phyloP scores from a whole-genome alignment of 1,284 basidiomycete genomes.

The Dichomitus squalens region DNA sequence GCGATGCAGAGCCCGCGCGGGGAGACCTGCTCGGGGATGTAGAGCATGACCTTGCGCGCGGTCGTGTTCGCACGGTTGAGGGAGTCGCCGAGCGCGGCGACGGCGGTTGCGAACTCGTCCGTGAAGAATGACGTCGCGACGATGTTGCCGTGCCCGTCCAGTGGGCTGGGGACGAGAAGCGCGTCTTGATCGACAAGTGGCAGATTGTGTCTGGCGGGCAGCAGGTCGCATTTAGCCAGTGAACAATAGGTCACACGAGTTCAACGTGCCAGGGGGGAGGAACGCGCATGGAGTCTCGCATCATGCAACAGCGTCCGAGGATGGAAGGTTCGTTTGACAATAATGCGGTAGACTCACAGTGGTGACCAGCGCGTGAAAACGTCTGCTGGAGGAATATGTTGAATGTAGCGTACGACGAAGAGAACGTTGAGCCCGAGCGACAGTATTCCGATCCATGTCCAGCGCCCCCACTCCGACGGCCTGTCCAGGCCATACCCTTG shows the following conservation, averaged over 20 bases:
- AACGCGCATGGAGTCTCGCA: too few species aligned
- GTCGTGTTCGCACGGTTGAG: conserved; percentile 38
- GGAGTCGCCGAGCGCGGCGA: conserved; percentile 47
- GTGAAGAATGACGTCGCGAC: conserved; percentile 47
- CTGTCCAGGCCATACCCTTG: neutral
- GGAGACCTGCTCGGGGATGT: conserved; percentile 43
- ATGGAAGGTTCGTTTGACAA: neutral
- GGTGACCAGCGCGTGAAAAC: conserved; percentile 8
- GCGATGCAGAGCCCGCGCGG: conserved; percentile 42
- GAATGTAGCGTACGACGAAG: neutral
- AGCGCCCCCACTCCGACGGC: conserved; percentile 10
- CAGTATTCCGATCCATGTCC: conserved; percentile 4
- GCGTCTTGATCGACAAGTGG: conserved; percentile 11
- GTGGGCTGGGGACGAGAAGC: conserved; percentile 4
- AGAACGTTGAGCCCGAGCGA: conserved; percentile 14
- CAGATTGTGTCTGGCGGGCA: conserved; percentile 11
- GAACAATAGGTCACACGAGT: too few species aligned
- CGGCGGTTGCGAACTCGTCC: conserved; percentile 43
- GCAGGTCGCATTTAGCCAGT: neutral
- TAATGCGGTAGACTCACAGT: conserved; percentile 16
- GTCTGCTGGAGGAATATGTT: neutral
- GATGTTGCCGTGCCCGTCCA: conserved; percentile 31
- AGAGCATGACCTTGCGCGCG: conserved; percentile 39
- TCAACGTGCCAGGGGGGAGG: too few species aligned
- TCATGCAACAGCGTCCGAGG: too few species aligned